phyloP scores from a whole-genome alignment of 2,329 filamentous ascomycete genomes.

The Xylariaceae sp. region DNA sequence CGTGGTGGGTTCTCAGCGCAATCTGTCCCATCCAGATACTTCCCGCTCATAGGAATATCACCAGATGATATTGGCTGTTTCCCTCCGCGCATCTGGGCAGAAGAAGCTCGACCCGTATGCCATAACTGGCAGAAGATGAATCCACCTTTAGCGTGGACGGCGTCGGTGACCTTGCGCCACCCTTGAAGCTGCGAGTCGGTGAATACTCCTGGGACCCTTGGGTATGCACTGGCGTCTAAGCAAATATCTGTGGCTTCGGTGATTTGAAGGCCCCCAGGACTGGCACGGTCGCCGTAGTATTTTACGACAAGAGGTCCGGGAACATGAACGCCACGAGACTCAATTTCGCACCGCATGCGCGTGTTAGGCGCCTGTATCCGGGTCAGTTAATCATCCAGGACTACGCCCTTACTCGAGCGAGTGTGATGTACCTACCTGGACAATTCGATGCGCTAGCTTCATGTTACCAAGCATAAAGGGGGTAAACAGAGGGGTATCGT shows the following conservation, averaged over 20 bases:
- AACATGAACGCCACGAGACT: slow-evolving; percentile 43
- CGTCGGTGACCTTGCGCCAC: slow-evolving; percentile 63
- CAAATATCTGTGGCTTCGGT: slow-evolving; percentile 61
- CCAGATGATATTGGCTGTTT: slow-evolving; percentile 34
- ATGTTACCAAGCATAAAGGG: slow-evolving; percentile 44
- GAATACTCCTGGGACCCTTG: slow-evolving; percentile 59
- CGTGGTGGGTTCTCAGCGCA: slow-evolving; percentile 51
- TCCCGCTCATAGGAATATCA: slow-evolving; percentile 40
- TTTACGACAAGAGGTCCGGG: slow-evolving; percentile 39
- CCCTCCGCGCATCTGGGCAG: slow-evolving; percentile 30
- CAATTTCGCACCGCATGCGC: slow-evolving; percentile 40
- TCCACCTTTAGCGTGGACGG: slow-evolving; percentile 63
- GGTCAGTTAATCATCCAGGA: background rate
- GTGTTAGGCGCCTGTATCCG: slow-evolving; percentile 37
- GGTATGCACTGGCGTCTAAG: slow-evolving; percentile 52
- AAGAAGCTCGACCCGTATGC: slow-evolving; percentile 60
- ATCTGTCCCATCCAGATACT: slow-evolving; percentile 39
- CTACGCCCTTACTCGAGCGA: background rate
- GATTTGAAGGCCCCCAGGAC: slow-evolving; percentile 51
- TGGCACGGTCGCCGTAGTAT: slow-evolving; percentile 36
- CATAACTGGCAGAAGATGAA: slow-evolving; percentile 66
- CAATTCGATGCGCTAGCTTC: slow-evolving; percentile 45
- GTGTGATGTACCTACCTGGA: slow-evolving; percentile 39
- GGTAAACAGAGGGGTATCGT: slow-evolving; percentile 42
- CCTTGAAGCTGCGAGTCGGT: slow-evolving; percentile 56